Percentiles rank a stretch among this genome's conserved stretches.
Conservation (phyloP, 805 yeast species). For the Kregervanrija delftensis region DNA sequence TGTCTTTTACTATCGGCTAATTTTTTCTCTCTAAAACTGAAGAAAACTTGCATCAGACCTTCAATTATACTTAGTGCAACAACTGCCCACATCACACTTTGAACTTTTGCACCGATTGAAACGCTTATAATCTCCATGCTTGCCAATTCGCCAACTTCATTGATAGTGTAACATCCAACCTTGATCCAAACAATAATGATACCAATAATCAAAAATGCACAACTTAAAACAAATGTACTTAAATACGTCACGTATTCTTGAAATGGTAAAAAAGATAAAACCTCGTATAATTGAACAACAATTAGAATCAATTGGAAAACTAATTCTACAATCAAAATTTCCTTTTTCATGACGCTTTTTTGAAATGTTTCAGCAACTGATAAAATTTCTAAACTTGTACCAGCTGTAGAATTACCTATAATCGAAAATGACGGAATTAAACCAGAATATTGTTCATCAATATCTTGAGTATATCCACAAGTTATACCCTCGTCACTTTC, state of each 20-base stretch:
- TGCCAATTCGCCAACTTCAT: slow-evolving; percentile 4
- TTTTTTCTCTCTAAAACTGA: slow-evolving; percentile 1
- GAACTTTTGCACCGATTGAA: slow-evolving; percentile 3
- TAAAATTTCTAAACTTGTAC: slow-evolving; percentile 8
- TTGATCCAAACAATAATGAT: slow-evolving; percentile 10
- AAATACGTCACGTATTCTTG: slow-evolving; percentile 5
- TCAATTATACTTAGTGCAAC: slow-evolving; percentile 5
- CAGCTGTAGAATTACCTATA: slow-evolving; percentile 4
- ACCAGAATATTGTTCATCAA: slow-evolving; percentile 2
- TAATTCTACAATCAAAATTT: slow-evolving; percentile 9
- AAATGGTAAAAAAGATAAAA: slow-evolving; percentile 8
- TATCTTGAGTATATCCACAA: slow-evolving; percentile 11
- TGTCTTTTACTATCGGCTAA: too few species aligned
- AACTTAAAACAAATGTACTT: not conserved
- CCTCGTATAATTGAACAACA: slow-evolving; percentile 7
- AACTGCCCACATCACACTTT: slow-evolving; percentile 8
- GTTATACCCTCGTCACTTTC: not conserved
- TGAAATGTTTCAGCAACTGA: slow-evolving; percentile 8
- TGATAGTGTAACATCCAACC: slow-evolving; percentile 5
- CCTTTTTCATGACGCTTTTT: slow-evolving; percentile 7
- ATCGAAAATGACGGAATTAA: slow-evolving; percentile 11
- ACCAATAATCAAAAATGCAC: slow-evolving; percentile 3
- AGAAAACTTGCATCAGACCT: not conserved
- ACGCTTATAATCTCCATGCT: slow-evolving; percentile 11
- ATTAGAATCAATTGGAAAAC: slow-evolving; percentile 5